Conservation (phyloP, 2,329 filamentous ascomycete genomes). For the Cladosporium cucumerinum region DNA sequence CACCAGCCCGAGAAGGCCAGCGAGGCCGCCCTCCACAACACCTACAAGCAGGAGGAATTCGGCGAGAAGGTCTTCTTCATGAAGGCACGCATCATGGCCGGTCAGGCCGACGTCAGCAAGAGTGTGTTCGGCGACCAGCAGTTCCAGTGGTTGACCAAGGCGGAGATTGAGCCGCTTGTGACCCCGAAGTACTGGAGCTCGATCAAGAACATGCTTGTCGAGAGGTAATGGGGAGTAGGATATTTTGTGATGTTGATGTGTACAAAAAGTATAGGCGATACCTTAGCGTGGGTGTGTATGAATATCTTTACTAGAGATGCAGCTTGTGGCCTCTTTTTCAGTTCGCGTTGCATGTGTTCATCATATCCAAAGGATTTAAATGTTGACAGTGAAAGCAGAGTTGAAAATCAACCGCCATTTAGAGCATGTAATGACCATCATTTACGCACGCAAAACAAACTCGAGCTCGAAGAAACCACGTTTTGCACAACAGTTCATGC, state of each 20-base stretch:
- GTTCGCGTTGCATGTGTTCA: not conserved
- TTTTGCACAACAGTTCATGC: not conserved
- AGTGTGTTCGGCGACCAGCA: conserved; percentile 73
- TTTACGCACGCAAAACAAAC: too few species aligned
- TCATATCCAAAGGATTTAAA: not conserved
- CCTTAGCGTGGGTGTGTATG: conserved; percentile 10
- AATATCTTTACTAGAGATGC: not conserved
- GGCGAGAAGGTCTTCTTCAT: conserved; percentile 92
- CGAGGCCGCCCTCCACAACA: conserved; percentile 21
- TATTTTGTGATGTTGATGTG: not conserved
- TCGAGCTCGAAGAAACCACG: not conserved
- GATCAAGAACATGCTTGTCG: conserved; percentile 79
- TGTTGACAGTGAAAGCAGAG: not conserved
- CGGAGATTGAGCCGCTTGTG: conserved; percentile 73
- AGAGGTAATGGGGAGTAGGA: conserved; percentile 52
- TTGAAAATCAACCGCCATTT: not conserved
- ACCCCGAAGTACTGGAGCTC: conserved; percentile 66
- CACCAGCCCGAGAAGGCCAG: conserved; percentile 9
- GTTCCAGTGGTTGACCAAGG: conserved; percentile 89
- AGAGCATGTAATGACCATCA: too few species aligned
- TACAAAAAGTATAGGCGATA: conserved; percentile 6
- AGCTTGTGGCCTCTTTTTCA: not conserved
- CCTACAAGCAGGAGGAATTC: conserved; percentile 40
- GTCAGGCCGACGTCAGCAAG: conserved; percentile 75
- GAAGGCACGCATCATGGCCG: conserved; percentile 93